Conservation (phyloP, 345 rosid species). For the Bretschneidera sinensis region DNA sequence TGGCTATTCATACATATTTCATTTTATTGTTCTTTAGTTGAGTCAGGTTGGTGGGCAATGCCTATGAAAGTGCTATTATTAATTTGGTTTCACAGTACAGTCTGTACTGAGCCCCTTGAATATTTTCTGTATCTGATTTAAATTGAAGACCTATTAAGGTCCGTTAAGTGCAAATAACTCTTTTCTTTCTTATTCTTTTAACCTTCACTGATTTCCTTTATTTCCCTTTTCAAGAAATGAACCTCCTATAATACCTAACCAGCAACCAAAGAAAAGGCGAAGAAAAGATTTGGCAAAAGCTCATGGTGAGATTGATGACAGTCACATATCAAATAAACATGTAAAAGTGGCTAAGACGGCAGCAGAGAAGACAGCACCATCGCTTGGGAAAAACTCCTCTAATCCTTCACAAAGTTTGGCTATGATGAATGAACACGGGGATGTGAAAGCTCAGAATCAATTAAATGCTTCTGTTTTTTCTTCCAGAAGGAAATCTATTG, state of each 20-base stretch:
- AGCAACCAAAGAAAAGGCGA: conserved; percentile 76
- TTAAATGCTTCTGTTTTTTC: conserved; percentile 33
- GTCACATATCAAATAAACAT: conserved; percentile 42
- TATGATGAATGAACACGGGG: conserved; percentile 26
- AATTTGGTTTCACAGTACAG: neutral
- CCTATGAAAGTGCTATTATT: neutral
- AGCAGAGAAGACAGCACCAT: conserved; percentile 31
- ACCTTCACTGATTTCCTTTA: neutral
- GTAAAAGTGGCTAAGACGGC: conserved; percentile 46
- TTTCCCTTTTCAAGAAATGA: conserved; percentile 44
- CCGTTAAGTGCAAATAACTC: neutral
- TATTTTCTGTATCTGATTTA: neutral
- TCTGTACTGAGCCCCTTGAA: neutral
- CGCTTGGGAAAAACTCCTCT: conserved; percentile 28
- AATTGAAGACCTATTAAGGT: neutral
- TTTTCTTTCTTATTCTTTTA: neutral
- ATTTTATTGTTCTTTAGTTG: neutral
- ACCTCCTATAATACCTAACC: conserved; percentile 44
- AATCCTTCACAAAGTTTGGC: conserved; percentile 32
- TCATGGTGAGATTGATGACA: conserved; percentile 44
- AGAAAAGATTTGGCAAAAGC: conserved; percentile 61
- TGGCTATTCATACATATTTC: neutral
- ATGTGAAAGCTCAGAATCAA: conserved; percentile 41
- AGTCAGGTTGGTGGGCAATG: neutral
- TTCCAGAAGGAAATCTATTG: conserved; percentile 56